A percentile compares a stretch with the other conserved stretches of the same genome.
These are phyloP conservation scores for Chlorella sp. DNA, from an alignment of 139 green algal species.

Conservation along the genomic window DNA sequence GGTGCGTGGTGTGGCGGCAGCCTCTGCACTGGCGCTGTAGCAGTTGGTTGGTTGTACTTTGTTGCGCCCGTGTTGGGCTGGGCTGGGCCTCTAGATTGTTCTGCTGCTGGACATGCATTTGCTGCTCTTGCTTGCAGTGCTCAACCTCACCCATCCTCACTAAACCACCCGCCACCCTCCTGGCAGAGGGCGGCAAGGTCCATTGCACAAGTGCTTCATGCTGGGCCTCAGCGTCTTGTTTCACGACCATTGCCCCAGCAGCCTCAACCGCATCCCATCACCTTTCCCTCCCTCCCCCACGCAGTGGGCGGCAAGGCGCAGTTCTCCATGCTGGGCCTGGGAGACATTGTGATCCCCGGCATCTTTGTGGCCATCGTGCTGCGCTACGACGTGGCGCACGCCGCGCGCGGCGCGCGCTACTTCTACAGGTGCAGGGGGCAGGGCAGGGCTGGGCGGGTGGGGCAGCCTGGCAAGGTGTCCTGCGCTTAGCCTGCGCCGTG, in stretches of 20 bases:
- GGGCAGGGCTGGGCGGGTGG: background rate
- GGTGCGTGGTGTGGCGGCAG: background rate
- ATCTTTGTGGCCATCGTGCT: conserved; percentile 97
- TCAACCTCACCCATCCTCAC: too few species aligned
- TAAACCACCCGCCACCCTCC: too few species aligned
- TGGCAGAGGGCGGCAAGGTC: too few species aligned
- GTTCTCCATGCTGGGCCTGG: conserved; percentile 97
- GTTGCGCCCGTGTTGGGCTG: too few species aligned
- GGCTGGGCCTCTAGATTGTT: too few species aligned
- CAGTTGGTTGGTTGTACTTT: too few species aligned
- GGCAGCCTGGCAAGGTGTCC: background rate
- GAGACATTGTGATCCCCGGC: conserved; percentile 93
- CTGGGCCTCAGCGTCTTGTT: background rate
- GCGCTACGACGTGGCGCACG: conserved; percentile 77
- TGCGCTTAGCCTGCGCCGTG: background rate
- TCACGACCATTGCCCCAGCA: background rate
- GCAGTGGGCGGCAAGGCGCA: conserved; percentile 38
- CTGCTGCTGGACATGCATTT: too few species aligned
- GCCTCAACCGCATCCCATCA: background rate
- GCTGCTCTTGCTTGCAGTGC: too few species aligned
- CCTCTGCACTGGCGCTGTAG: too few species aligned
- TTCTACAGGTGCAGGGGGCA: conserved; percentile 32
- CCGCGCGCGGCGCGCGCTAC: conserved; percentile 34
- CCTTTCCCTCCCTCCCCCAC: background rate
- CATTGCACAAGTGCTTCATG: background rate